Conservation (phyloP, 2,329 filamentous ascomycete species). For the Cordyceps tenuipes region DNA sequence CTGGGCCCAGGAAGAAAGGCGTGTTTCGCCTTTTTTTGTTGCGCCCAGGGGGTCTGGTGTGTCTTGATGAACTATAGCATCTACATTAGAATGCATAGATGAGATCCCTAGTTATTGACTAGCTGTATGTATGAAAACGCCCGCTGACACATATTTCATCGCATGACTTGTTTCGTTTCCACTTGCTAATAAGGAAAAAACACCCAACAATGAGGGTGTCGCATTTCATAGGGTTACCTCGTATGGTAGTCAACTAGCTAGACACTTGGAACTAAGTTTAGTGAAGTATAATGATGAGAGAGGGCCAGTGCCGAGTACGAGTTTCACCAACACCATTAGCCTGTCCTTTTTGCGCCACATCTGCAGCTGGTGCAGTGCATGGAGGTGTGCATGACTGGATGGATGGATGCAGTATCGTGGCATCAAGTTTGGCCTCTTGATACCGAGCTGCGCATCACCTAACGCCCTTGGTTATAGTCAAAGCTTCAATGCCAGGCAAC, state of each 20-base stretch:
- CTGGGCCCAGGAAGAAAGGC: background rate
- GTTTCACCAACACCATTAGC: background rate
- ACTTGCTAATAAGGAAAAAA: background rate
- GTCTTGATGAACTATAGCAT: background rate
- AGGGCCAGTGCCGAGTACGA: background rate
- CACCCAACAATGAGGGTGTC: background rate
- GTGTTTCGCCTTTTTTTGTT: background rate
- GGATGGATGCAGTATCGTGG: background rate
- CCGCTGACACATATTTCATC: background rate
- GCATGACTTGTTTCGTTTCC: conserved; percentile 3
- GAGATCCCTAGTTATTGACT: background rate
- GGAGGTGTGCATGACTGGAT: background rate
- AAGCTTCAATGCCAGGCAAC: background rate
- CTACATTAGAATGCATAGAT: background rate
- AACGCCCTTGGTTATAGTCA: background rate
- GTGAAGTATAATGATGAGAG: too few relatives aligned
- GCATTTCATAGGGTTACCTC: background rate
- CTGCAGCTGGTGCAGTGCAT: background rate
- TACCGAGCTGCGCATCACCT: background rate
- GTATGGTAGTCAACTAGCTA: too few relatives aligned
- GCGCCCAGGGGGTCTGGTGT: background rate
- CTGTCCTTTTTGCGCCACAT: background rate
- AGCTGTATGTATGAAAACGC: background rate
- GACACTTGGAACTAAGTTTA: too few relatives aligned
- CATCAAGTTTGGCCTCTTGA: background rate